Evolutionary conservation across 2,329 filamentous ascomycete genomes (phyloP), one percentile per base, ranked within the genome.

Genomic region (Exophiala oligosperma): DNA sequence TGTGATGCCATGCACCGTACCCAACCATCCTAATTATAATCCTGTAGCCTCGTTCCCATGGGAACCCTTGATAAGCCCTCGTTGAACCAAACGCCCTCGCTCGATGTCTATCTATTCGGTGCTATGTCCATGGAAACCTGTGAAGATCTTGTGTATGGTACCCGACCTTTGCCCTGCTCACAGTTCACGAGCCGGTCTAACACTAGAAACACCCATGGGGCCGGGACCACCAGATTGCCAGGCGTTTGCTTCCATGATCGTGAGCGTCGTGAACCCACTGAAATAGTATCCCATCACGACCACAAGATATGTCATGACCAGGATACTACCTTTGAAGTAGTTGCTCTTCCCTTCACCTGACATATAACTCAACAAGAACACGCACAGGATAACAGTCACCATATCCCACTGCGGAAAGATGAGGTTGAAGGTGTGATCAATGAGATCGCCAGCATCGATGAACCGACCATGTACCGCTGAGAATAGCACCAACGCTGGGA

Each of bases 361-460:
- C 80, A 99, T 93, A 79, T 97, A 96, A 69, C 92, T 96, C 65
- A 99, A 85, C 56, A 99, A 78, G 78, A 99, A 96, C 17, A 99
- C 92, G 69, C 93, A 97, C 14, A 99, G 72, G 59, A 97, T 96
- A 14, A 97, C 91, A 0, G 91, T 96, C 11, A 97, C 88, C 91
- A 99, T 95, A 73, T 99, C 94, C 93, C 93, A 99, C 73, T 99
- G 94, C 1, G 94, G 94, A 77, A 99, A 97, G 46, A 97, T 91
- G 35, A 99, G 83, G 37, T 83, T 79, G 70, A 81, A 81, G n/a
- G 78, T 78, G 63, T 80, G 77, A 40, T 70, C 70, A n/a, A 74
- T 62, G 14, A 87, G 71, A 37, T 87, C 77, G 1, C 74, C 69
- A 0, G 79, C 76, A n/a, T 82, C 78, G 50, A 87, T 74, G 62